Evolutionary conservation across 257 asterid species (phyloP).

Genomic region (Capsicum rhomboideum): DNA sequence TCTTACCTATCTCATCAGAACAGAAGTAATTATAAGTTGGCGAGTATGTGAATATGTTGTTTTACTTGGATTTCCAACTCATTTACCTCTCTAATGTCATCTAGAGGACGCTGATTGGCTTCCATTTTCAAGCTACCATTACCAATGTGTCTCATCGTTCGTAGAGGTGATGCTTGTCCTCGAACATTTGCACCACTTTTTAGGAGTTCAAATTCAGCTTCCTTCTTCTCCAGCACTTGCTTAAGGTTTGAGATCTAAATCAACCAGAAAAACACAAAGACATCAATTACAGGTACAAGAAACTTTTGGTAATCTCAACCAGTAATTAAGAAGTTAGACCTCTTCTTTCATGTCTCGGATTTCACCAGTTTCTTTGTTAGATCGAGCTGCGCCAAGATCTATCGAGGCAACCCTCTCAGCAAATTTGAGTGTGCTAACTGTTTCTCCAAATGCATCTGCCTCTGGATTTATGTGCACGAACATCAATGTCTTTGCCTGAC

Average conservation of each 20-base stretch:
- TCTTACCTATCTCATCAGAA: conserved; percentile 44
- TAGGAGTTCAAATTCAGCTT: conserved; percentile 68
- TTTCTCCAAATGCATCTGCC: conserved; percentile 69
- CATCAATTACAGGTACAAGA: background rate
- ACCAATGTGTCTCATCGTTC: conserved; percentile 36
- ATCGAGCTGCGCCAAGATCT: conserved; percentile 76
- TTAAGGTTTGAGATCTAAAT: conserved; percentile 76
- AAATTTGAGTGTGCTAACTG: conserved; percentile 79
- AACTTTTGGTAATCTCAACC: background rate
- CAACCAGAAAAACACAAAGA: conserved; percentile 11
- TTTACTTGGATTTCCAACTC: background rate
- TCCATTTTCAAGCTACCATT: conserved; percentile 48
- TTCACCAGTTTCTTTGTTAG: conserved; percentile 81
- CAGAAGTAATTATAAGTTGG: background rate
- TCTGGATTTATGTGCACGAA: conserved; percentile 88
- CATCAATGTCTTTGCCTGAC: conserved; percentile 81
- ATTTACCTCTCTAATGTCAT: conserved; percentile 62
- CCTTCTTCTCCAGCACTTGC: conserved; percentile 66
- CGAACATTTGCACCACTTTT: conserved; percentile 44
- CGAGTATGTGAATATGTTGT: background rate
- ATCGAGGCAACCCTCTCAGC: conserved; percentile 90
- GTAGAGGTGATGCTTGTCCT: conserved; percentile 62
- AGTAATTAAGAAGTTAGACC: conserved; percentile 34
- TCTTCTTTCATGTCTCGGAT: conserved; percentile 70
- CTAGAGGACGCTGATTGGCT: conserved; percentile 28